phyloP scores from a whole-genome alignment of 106 monocot species.

The Cymbidium sinense region DNA sequence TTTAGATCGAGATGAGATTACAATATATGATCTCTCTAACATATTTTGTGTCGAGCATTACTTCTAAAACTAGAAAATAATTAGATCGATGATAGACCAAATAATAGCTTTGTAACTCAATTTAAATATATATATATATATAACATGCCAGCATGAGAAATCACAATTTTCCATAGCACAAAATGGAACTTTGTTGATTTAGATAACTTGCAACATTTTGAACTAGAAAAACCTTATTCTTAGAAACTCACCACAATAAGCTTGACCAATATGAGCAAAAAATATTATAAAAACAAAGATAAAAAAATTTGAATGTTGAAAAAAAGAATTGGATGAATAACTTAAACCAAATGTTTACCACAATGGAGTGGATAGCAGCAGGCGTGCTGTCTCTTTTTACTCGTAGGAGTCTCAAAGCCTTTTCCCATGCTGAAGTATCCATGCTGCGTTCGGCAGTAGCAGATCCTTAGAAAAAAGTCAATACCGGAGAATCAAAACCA shows the following conservation, averaged over 20 bases:
- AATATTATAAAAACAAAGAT: background rate
- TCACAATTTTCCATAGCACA: background rate
- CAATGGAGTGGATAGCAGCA: conserved; percentile 90
- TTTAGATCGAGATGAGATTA: background rate
- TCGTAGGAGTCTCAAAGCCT: conserved; percentile 67
- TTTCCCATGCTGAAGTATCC: conserved; percentile 86
- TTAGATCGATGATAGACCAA: background rate
- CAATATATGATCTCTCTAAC: background rate
- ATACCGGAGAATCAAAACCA: conserved; percentile 63
- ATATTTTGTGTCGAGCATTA: background rate
- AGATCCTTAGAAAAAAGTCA: conserved; percentile 95
- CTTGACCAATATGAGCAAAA: background rate
- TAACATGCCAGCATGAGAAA: background rate
- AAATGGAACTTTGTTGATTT: background rate
- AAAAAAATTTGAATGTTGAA: background rate
- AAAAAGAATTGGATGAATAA: background rate
- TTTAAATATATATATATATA: background rate
- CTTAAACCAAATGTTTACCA: conserved; percentile 43
- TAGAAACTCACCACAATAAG: background rate
- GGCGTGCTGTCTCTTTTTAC: conserved; percentile 51
- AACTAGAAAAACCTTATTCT: background rate
- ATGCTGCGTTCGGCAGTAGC: conserved; percentile 99
- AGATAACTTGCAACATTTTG: background rate
- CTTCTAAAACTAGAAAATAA: background rate
- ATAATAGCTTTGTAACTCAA: background rate